phyloP scores from a whole-genome alignment of 768 basidiomycete genomes.

The Macrolepiota dolichaula region DNA sequence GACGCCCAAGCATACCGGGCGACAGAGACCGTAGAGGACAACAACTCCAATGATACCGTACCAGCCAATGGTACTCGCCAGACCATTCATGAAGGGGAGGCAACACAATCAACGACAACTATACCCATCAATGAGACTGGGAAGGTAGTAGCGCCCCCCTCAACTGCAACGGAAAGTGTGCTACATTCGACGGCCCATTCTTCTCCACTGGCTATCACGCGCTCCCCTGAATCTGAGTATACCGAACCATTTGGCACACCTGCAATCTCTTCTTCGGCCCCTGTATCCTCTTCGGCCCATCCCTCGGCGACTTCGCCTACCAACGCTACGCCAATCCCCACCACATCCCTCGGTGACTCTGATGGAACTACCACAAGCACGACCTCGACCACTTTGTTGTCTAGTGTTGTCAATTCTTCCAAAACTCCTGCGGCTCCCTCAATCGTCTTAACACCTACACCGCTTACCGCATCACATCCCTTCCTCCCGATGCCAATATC shows the following conservation, averaged over 20 bases:
- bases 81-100: not conserved
- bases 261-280: not conserved
- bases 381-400: conserved; percentile 4
- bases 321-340: too few species aligned
- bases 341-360: conserved; percentile 2
- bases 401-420: conserved; percentile 3
- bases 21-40: not conserved
- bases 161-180: not conserved
- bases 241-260: not conserved
- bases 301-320: conserved; percentile 10
- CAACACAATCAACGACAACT: not conserved
- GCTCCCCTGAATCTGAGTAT: not conserved
- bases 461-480: conserved; percentile 7
- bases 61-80: not conserved
- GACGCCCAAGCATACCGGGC: conserved; percentile 14
- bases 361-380: conserved; percentile 4
- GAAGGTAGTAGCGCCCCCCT: not conserved
- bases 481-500: conserved; percentile 14
- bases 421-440: conserved; percentile 11
- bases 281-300: not conserved
- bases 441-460: conserved; percentile 13
- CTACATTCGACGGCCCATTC: conserved; percentile 15
- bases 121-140: not conserved
- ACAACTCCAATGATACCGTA: not conserved
- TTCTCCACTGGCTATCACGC: conserved; percentile 1